Base-by-base conservation (phyloP, 139 green algal species). In the Astrephomene gubernaculifera region DNA sequence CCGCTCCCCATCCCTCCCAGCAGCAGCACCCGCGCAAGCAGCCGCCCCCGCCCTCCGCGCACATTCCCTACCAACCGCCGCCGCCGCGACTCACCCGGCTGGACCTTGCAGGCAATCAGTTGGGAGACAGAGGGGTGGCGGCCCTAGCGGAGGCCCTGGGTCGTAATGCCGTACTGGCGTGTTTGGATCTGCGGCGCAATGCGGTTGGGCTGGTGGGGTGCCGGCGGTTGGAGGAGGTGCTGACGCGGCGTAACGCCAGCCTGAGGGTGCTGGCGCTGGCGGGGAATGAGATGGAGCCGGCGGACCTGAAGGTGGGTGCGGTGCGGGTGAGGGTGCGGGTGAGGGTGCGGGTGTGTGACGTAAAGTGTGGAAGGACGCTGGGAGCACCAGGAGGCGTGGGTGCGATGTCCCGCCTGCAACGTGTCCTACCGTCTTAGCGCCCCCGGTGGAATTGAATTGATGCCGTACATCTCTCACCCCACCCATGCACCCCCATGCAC, bases 111-210 rank as follows among this genome's bases (percentile, higher is more conserved):
- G 73, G 76, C 49, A 86, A 86, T 65, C 79, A 86, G 92, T 19
- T 91, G n/a, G 90, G 91, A 27, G 93, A 96, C 79, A 79, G 90
- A 0, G 93, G 93, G 19, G 85, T 71, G 24, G 75, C 85, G 65
- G 82, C 82, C 27, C 36, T 92, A 45, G 89, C 80, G 7, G 82
- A 83, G 52, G 86, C 65, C 17, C 71, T 92, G 65, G 78, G 31
- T 31, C n/a, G 67, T 33, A 88, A 88, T 78, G 31, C 27, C 0
- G 24, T 22, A 9, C 82, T 92, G 21, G 31, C 12, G 19, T 38
- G n/a, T 2, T 72, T 92, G 65, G 82, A 90, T 60, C 82, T 92
- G 65, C 53, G 71, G 1, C 17, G 25, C 76, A 90, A 90, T 71
- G 71, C 25, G 33, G 65, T 90, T 31, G 81, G 76, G 25, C 53